phyloP scores from a whole-genome alignment of 495 filamentous ascomycete species.

The Hyaloscypha hepaticicola region DNA sequence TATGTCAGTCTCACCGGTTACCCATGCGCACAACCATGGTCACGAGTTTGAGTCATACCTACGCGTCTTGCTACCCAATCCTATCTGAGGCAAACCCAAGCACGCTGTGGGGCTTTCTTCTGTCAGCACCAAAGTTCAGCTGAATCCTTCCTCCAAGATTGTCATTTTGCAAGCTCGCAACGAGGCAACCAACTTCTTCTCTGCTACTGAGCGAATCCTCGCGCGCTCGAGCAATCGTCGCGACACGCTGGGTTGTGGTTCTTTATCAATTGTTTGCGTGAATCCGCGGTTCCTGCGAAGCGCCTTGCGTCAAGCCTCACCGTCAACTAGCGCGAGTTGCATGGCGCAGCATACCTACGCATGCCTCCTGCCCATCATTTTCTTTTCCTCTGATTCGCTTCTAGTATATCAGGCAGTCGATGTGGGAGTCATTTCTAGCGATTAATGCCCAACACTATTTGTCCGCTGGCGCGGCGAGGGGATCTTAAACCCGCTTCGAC shows the following conservation, averaged over 20 bases:
- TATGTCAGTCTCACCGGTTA: neutral
- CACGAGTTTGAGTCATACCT: neutral
- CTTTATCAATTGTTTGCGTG: slow-evolving; percentile 3
- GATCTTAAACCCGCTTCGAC: neutral
- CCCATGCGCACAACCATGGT: neutral
- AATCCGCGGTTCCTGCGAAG: neutral
- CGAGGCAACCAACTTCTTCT: neutral
- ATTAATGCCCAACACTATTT: neutral
- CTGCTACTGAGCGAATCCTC: neutral
- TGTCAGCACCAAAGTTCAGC: neutral
- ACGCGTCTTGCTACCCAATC: neutral
- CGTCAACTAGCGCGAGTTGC: neutral
- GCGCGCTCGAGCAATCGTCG: neutral
- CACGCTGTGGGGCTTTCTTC: neutral
- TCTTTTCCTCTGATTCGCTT: neutral
- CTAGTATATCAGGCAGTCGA: neutral
- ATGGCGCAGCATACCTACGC: neutral
- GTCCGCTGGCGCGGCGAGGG: neutral
- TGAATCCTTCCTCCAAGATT: neutral
- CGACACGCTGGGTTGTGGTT: neutral
- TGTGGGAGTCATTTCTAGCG: neutral
- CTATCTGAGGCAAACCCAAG: neutral
- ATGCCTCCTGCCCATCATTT: neutral
- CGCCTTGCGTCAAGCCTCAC: neutral
- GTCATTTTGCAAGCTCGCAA: neutral